Evolutionary conservation across 495 filamentous ascomycete genomes (phyloP).

Genomic region (Trichocladium antarcticum): DNA sequence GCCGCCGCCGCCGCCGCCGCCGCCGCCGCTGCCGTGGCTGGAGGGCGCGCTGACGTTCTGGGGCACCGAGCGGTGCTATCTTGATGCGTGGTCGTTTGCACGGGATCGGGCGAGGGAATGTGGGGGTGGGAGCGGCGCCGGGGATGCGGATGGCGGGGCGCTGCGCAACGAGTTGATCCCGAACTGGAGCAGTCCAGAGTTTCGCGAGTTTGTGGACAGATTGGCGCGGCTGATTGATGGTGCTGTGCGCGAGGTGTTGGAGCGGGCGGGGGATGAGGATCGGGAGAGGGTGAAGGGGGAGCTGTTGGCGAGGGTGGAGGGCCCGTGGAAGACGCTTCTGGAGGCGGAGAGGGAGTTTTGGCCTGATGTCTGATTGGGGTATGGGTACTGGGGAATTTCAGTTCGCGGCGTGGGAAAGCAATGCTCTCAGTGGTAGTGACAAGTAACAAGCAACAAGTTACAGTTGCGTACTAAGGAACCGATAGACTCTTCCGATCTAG

Average conservation of each 20-base stretch:
- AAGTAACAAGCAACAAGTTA: no score
- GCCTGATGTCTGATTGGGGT: slow-evolving; percentile 22
- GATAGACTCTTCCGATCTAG: no score
- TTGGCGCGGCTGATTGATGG: slow-evolving; percentile 25
- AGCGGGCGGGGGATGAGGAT: slow-evolving; percentile 8
- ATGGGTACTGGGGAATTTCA: no score
- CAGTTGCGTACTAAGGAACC: no score
- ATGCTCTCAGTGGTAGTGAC: no score
- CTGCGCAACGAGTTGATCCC: slow-evolving; percentile 52
- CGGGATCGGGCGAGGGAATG: slow-evolving; percentile 25
- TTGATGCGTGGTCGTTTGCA: slow-evolving; percentile 50
- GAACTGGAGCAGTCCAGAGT: slow-evolving; percentile 53
- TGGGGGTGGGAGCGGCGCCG: background rate
- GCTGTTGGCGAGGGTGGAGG: slow-evolving; percentile 23
- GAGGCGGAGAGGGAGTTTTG: slow-evolving; percentile 29
- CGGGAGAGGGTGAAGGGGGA: slow-evolving; percentile 10
- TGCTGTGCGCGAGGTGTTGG: slow-evolving; percentile 16
- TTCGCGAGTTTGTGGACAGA: slow-evolving; percentile 43
- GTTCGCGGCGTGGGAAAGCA: no score
- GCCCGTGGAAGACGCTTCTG: slow-evolving; percentile 25
- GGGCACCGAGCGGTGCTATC: slow-evolving; percentile 58
- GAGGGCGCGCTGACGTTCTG: slow-evolving; percentile 63
- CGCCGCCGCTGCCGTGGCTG: slow-evolving; percentile 28
- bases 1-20: slow-evolving; percentile 4
- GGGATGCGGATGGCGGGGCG: slow-evolving; percentile 51